Percentiles rank a stretch among this genome's conserved stretches.
These are phyloP conservation scores for Rheum nobile DNA, from an alignment of 148 eudicot species.

Conservation along the genomic window DNA sequence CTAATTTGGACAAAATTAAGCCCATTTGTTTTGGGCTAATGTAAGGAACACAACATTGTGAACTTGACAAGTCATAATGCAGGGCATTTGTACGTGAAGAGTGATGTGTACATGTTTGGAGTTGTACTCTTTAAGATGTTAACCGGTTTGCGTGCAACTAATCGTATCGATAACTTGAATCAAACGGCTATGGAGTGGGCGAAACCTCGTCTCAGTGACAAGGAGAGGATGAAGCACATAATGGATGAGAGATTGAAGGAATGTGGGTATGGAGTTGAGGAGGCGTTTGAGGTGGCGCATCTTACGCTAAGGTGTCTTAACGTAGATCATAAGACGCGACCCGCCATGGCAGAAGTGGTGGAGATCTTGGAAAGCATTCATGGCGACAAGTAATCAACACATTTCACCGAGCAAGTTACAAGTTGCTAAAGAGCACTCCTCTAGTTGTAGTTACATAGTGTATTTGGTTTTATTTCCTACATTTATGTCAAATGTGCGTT, in stretches of 20 bases:
- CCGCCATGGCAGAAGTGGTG: conserved; percentile 14
- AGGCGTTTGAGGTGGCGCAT: conserved; percentile 7
- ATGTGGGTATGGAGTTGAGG: neutral
- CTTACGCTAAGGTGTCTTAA: conserved; percentile 10
- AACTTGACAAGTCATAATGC: neutral
- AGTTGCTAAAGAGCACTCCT: no score
- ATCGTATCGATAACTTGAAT: neutral
- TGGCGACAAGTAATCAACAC: no score
- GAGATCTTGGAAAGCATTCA: neutral
- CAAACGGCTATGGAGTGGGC: neutral
- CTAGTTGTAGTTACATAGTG: no score
- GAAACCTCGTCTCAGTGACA: neutral
- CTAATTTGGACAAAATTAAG: no score
- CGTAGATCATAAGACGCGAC: conserved; percentile 4
- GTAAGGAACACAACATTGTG: no score
- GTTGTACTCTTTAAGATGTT: conserved; percentile 9
- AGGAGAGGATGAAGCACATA: neutral
- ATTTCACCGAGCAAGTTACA: no score
- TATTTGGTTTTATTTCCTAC: no score
- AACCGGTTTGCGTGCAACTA: neutral
- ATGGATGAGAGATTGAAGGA: conserved; percentile 6
- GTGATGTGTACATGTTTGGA: conserved; percentile 11
- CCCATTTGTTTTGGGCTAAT: no score
- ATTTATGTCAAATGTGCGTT: no score
- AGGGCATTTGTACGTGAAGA: conserved; percentile 11